A percentile compares a stretch with the other conserved stretches of the same genome.
Conservation (phyloP, 2,329 filamentous ascomycete genomes). For the Acephala macrosclerotiorum region DNA sequence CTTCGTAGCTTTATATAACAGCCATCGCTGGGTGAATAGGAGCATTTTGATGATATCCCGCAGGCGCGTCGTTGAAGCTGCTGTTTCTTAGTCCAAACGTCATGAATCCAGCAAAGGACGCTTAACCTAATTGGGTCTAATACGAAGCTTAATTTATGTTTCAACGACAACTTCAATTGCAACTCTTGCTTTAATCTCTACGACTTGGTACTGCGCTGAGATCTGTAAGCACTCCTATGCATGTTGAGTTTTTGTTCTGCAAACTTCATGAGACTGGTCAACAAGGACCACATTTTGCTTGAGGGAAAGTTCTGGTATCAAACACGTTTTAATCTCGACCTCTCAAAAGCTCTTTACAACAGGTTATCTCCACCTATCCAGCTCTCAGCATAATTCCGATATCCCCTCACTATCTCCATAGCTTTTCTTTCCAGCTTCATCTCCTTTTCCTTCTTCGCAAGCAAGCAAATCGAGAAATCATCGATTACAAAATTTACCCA, state of each 20-base stretch:
- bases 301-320: no score
- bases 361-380: not conserved
- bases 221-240: no score
- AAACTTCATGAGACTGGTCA: no score
- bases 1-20: conserved; percentile 6
- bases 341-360: not conserved
- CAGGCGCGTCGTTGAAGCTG: not conserved
- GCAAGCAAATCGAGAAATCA: not conserved
- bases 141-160: not conserved
- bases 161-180: not conserved
- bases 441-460: not conserved
- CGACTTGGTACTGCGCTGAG: no score
- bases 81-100: not conserved
- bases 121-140: not conserved
- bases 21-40: conserved; percentile 1
- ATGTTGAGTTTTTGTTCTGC: no score
- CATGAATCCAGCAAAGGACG: not conserved
- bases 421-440: not conserved
- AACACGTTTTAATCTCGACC: no score
- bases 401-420: not conserved
- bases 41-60: not conserved
- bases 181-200: not conserved
- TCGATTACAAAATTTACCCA: not conserved
- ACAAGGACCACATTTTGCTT: no score
- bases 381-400: conserved; percentile 1